Evolutionary conservation across 2,329 filamentous ascomycete species (phyloP), one percentile per base, ranked within the genome.

Genomic region (Amauroascus verrucosus): DNA sequence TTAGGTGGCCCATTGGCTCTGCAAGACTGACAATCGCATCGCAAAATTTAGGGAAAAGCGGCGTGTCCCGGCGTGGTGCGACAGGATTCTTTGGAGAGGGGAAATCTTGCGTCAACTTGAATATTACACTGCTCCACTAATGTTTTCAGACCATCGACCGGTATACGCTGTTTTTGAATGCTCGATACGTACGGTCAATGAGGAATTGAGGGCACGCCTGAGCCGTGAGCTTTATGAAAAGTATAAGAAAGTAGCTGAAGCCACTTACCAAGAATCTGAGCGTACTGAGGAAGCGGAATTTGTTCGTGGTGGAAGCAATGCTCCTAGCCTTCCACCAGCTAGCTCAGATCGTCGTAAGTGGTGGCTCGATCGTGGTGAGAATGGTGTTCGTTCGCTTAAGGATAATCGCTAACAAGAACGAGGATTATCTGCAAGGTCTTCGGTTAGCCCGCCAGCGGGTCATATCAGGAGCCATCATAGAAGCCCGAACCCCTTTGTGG

Each of bases 1-100:
- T n/a, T n/a, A n/a, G n/a, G n/a, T n/a, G n/a, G n/a, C n/a, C n/a
- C n/a, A n/a, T n/a, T n/a, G n/a, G n/a, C n/a, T n/a, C n/a, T n/a
- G n/a, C n/a, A n/a, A n/a, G n/a, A n/a, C n/a, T n/a, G n/a, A n/a
- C n/a, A n/a, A n/a, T n/a, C n/a, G n/a, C n/a, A n/a, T n/a, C n/a
- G n/a, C 14, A 14, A 43, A 24, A 43, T 45, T 13, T 48, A 86
- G 84, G 47, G 91, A 97, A 64, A 98, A 98, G 68, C 83, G 85
- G 52, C 84, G 93, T 14, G 96, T 97, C 57, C 93, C 93, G 2
- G 93, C 93, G 0, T 98, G 93, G 93, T 96, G 90, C 56, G 93
- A 98, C 69, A 86, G 93, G 35, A 86, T 98, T 44, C 73, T 98
- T 7, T 84, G 87, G 55, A 94, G 90, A 71, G 93, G 93, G 6